Percentiles rank a stretch among this genome's conserved stretches.
Conservation (phyloP, 2,329 filamentous ascomycete genomes). For the Aspergillus intermedius region DNA sequence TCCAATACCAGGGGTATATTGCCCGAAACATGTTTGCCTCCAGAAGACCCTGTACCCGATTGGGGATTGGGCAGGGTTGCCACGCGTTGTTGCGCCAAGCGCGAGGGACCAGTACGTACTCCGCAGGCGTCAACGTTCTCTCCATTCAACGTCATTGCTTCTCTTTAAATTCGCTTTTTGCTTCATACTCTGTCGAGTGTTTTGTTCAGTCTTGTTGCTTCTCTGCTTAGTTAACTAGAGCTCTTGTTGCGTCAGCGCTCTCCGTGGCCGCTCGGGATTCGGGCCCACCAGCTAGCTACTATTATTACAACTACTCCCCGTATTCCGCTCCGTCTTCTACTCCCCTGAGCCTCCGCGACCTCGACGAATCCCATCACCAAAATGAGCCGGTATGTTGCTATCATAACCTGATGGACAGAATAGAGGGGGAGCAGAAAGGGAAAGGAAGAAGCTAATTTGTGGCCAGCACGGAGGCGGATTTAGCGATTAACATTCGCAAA, state of each 20-base stretch:
- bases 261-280: conserved; percentile 6
- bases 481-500: conserved; percentile 62
- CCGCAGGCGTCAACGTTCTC: conserved; percentile 29
- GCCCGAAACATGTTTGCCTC: too few relatives aligned
- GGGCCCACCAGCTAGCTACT: conserved; percentile 12
- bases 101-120: too few relatives aligned
- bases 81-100: too few relatives aligned
- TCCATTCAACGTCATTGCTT: not conserved
- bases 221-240: conserved; percentile 13
- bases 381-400: conserved; percentile 52
- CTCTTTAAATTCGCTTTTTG: not conserved
- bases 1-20: too few relatives aligned
- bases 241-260: not conserved
- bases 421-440: not conserved
- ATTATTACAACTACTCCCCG: not conserved
- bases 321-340: conserved; percentile 5
- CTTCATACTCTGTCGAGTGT: not conserved
- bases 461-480: conserved; percentile 54
- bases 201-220: conserved; percentile 5
- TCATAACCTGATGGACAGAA: not conserved
- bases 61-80: too few relatives aligned
- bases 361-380: conserved; percentile 46
- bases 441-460: not conserved
- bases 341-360: conserved; percentile 16
- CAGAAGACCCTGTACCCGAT: too few relatives aligned